Conservation (phyloP, 2,329 filamentous ascomycete species). For the Penicillium sp. region DNA sequence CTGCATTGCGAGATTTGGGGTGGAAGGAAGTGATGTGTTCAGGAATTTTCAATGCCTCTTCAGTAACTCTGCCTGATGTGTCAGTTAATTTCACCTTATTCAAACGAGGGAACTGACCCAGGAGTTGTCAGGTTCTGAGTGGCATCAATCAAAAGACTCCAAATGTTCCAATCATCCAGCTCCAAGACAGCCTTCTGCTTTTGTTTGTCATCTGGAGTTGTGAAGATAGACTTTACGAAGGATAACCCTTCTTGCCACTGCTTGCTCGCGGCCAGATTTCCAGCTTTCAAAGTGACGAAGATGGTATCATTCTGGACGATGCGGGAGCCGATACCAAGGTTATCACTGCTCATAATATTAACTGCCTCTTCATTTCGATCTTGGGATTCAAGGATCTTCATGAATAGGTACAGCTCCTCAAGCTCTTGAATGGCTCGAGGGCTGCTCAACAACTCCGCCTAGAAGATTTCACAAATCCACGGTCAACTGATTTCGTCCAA, state of each 20-base stretch:
- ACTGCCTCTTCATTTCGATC: constrained; percentile 37
- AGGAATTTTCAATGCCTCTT: constrained; percentile 32
- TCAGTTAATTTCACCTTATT: constrained; percentile 2
- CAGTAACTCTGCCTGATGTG: constrained; percentile 24
- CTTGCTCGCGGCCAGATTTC: constrained; percentile 33
- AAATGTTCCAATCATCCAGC: constrained; percentile 44
- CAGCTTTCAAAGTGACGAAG: constrained; percentile 37
- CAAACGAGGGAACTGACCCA: constrained; percentile 28
- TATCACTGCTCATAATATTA: constrained; percentile 40
- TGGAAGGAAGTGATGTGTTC: constrained; percentile 29
- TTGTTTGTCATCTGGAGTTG: constrained; percentile 29
- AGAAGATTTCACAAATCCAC: constrained; percentile 7
- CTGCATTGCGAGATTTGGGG: constrained; percentile 41
- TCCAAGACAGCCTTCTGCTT: constrained; percentile 30
- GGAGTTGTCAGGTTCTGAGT: constrained; percentile 27
- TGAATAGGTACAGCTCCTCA: constrained; percentile 43
- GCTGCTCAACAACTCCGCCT: constrained; percentile 40
- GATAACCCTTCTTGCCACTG: constrained; percentile 37
- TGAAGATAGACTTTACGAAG: constrained; percentile 36
- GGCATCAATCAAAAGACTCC: constrained; percentile 39
- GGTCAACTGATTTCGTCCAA: not conserved
- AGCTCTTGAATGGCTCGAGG: constrained; percentile 43
- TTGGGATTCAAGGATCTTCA: constrained; percentile 42
- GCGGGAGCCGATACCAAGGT: constrained; percentile 38
- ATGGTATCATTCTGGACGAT: constrained; percentile 43